These are phyloP conservation scores for Artemisia argyi DNA, from an alignment of 129 eudicot species.

Conservation along the genomic window DNA sequence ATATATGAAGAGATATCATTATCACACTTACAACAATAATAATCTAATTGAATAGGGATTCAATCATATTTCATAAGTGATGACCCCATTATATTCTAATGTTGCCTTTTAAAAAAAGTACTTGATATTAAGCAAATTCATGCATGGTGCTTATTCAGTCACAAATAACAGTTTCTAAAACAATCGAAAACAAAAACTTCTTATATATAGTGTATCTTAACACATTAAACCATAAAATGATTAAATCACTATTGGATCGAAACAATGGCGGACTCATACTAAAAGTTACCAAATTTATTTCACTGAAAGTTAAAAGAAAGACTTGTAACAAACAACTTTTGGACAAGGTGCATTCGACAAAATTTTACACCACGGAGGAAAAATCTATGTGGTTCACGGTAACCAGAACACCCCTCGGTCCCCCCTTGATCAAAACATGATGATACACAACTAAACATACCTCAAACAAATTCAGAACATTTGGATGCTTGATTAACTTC, in stretches of 20 bases:
- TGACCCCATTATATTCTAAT: constrained; percentile 5
- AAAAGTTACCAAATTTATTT: too few species aligned
- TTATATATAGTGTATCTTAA: too few species aligned
- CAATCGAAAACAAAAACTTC: too few species aligned
- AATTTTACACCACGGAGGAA: too few species aligned
- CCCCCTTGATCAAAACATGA: background rate
- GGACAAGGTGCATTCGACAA: too few species aligned
- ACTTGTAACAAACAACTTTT: too few species aligned
- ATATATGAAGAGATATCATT: background rate
- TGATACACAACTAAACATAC: constrained; percentile 11
- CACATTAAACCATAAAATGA: background rate
- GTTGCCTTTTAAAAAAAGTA: background rate
- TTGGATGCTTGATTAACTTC: constrained; percentile 91
- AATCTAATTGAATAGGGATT: background rate
- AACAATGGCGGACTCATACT: background rate
- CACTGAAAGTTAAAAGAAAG: too few species aligned
- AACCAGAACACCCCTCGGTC: background rate
- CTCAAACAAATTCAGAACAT: constrained; percentile 75
- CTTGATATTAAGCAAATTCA: too few species aligned
- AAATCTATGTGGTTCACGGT: too few species aligned
- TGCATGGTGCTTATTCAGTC: too few species aligned
- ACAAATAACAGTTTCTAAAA: too few species aligned
- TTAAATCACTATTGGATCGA: background rate
- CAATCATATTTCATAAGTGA: constrained; percentile 8
- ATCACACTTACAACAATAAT: constrained; percentile 12